Conservation (phyloP, 176 grass and related monocot species). For the Stipa capillata region DNA sequence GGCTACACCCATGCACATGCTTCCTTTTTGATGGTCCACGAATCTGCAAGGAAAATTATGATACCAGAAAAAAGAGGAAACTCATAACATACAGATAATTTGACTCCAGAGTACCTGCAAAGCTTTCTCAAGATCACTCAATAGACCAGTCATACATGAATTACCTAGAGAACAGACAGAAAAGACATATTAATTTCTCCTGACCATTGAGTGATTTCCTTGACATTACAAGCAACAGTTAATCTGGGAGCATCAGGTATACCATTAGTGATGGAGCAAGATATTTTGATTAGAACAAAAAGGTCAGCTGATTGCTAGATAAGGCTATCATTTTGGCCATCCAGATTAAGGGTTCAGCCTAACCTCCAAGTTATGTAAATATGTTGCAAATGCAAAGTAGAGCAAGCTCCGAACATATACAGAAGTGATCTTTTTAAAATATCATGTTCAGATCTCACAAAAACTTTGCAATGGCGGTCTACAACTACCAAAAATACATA, state of each 20-base stretch:
- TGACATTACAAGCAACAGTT: neutral
- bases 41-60: constrained; percentile 36
- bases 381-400: neutral
- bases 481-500: neutral
- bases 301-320: neutral
- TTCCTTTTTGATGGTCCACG: constrained; percentile 53
- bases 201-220: neutral
- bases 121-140: constrained; percentile 84
- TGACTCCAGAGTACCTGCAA: constrained; percentile 53
- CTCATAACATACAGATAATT: constrained; percentile 15
- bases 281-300: neutral
- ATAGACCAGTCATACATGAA: constrained; percentile 54
- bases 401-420: neutral
- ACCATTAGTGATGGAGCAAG: neutral
- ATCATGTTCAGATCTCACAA: neutral
- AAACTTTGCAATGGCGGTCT: neutral
- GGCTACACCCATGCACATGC: constrained; percentile 82
- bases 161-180: constrained; percentile 52
- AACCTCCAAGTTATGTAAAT: neutral
- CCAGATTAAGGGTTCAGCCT: neutral
- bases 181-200: constrained; percentile 20
- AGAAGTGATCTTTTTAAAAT: neutral
- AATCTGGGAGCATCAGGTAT: neutral
- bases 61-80: constrained; percentile 13
- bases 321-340: neutral